Base-by-base conservation (phyloP, 192 early-diverging fungal genomes). In the Coemansia sp. region DNA sequence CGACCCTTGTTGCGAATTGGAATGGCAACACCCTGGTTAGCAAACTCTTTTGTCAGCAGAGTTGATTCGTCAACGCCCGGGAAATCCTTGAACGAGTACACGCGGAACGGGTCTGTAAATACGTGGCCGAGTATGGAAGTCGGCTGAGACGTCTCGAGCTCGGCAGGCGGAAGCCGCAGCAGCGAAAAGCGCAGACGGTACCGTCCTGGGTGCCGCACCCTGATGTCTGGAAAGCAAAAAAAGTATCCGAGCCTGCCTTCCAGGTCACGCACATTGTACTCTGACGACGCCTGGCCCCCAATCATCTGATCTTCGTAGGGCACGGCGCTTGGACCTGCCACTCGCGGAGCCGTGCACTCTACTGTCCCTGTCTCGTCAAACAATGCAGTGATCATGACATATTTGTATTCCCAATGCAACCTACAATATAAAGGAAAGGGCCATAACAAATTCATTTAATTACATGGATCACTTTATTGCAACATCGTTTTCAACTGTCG, bases 41-140 rank as follows among this genome's bases (percentile, higher is more conserved):
- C 68, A 21, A 82, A 38, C 32, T 60, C 55, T 37, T 67, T 69
- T 5, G 79, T 70, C 1, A 82, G 43, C 19, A 39, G 24, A 4
- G 79, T 76, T 2, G 79, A 73, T 37, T 64, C 63, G 23, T 67
- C 74, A 5, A 72, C 65, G 12, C 79, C 79, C 0, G 79, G 79
- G 38, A 76, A 82, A 11, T 82, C 74, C 49, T 55, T 73, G 7
- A n/a, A 9, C 19, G 70, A 49, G 53, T 67, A 76, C 1, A 82
- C 74, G 0, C 61, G 66, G 41, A 82, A 73, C 5, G 61, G 49
- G 0, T 66, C 55, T 8, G 79, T 70, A 25, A 63, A 50, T 14
- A 66, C 62, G n/a, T 64, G 39, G 4, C 25, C 39, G 10, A 73
- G 56, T 3, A 66, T 65, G 0, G 27, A 7, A 9, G 45, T 60